Evolutionary conservation across 371 early-diverging fungal species (phyloP), one percentile per base, ranked within the genome.

Genomic region (Syncephalastrum racemosum): DNA sequence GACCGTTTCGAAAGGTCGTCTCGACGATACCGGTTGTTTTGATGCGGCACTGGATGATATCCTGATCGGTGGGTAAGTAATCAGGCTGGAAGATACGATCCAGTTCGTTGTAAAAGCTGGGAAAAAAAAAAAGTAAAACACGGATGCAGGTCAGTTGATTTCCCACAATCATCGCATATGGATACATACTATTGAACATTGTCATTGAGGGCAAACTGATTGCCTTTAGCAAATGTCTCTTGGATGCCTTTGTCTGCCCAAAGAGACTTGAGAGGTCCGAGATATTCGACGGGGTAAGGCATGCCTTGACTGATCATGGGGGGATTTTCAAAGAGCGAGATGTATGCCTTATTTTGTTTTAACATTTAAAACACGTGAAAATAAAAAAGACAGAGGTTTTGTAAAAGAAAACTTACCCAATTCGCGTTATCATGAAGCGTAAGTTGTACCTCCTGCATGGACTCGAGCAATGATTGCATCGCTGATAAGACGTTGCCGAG

Each of bases 61-160:
- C 94, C 64, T 94, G 93, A 63, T 95, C 94, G 18, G 89, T 85
- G 13, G 96, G 96, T n/a, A 81, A 56, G 68, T 91, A 96, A 45
- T 77, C 75, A 2, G 81, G 78, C 20, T 63, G 67, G 57, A 86
- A 85, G 46, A 97, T 80, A 20, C 93, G 85, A 48, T 93, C 93
- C 2, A 96, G 72, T 18, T 86, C 69, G 50, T 92, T 87, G 72
- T 92, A 95, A 79, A 92, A 96, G 75, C 82, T 84, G 43, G n/a
- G 48, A 14, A 48, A 31, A 40, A 27, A 22, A 23, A 51, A 1
- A 20, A 42, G 36, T 46, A 49, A 54, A 40, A 40, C 8, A 4
- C 15, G 24, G 22, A 2, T 24, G 18, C 8, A 39, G 16, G 15
- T 22, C 41, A 44, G 5, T 31, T 6, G 53, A 14, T 10, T 40